Evolutionary conservation across 345 rosid species (phyloP), one percentile per base, ranked within the genome.

Genomic region (Jatropha curcas): DNA sequence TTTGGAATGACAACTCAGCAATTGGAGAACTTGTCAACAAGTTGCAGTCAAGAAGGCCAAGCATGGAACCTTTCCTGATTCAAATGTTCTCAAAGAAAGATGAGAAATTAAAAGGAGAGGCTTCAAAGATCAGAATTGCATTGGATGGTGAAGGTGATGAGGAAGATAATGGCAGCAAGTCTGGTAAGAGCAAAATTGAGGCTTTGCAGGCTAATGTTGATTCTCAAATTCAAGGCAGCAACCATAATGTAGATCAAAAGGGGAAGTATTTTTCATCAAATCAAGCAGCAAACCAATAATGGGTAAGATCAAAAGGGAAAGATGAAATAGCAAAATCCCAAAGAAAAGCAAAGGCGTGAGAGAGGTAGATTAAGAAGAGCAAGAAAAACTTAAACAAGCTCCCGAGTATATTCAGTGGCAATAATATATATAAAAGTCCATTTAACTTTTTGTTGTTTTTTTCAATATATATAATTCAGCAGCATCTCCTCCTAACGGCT

Each of bases 11-110:
- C 25, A 13, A 70, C 41, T 22, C 78, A 19, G 61, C n/a, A 17
- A 25, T 77, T n/a, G 33, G 37, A 64, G 80, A 73, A 60, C 71
- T 75, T 57, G 16, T 53, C 39, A 71, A 39, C 41, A 65, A 58
- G 68, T 7, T 77, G 56, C 75, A 53, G 48, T 55, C 71, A 59
- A 67, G 70, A 61, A 71, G 68, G 66, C 27, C 71, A 24, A 39
- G 24, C n/a, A 48, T 72, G 25, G 71, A 77, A 53, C 51, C 69
- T 20, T 58, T 68, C 10, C 41, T 77, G 59, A 24, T n/a, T 61
- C 70, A 74, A 33, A 33, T 71, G 25, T 50, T 27, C 55, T 28
- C 63, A 59, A 67, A 70, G 35, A 52, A 70, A 12, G 62, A 59
- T 39, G 39, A 22, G 48, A 65, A 27, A 2, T 51, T 3, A 35